Conservation (phyloP, 371 early-diverging fungal genomes). For the Sporodiniella umbellata region DNA sequence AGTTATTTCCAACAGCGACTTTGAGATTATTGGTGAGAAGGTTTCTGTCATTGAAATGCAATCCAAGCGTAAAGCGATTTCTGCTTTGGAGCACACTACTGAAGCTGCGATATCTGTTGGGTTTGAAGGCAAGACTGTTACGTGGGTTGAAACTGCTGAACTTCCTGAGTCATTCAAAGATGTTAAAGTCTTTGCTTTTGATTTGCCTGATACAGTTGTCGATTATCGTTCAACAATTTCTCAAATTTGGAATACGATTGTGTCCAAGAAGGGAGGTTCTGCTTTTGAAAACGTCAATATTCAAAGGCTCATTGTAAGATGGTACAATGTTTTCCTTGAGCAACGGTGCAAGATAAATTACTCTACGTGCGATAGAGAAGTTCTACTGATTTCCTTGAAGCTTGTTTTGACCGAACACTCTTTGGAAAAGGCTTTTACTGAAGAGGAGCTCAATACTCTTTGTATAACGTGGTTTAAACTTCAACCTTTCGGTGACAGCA, state of each 20-base stretch:
- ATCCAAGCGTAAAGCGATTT: conserved; percentile 18
- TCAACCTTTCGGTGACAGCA: conserved; percentile 30
- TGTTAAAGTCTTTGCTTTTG: conserved; percentile 38
- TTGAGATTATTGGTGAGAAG: conserved; percentile 14
- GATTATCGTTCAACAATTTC: conserved; percentile 26
- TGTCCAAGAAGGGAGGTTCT: conserved; percentile 2
- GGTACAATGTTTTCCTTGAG: conserved; percentile 33
- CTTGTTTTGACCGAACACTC: conserved; percentile 20
- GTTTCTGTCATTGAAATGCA: conserved; percentile 17
- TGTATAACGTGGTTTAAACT: conserved; percentile 25
- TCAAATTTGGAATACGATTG: conserved; percentile 18
- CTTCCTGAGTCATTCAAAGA: conserved; percentile 31
- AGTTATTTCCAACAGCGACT: conserved; percentile 6
- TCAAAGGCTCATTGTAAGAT: conserved; percentile 21
- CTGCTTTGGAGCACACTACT: conserved; percentile 21
- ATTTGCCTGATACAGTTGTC: conserved; percentile 32
- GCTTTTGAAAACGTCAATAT: conserved; percentile 20
- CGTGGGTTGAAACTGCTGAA: conserved; percentile 33
- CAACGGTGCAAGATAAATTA: conserved; percentile 9
- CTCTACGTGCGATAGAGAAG: conserved; percentile 16
- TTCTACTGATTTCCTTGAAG: conserved; percentile 22
- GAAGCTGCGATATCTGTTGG: conserved; percentile 26
- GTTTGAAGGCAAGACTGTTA: conserved; percentile 39
- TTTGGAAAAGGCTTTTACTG: conserved; percentile 18
- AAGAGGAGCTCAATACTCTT: conserved; percentile 22